Evolutionary conservation across 148 eudicot species (phyloP), one percentile per base, ranked within the genome.

Genomic region (Dysphania ambrosioides): DNA sequence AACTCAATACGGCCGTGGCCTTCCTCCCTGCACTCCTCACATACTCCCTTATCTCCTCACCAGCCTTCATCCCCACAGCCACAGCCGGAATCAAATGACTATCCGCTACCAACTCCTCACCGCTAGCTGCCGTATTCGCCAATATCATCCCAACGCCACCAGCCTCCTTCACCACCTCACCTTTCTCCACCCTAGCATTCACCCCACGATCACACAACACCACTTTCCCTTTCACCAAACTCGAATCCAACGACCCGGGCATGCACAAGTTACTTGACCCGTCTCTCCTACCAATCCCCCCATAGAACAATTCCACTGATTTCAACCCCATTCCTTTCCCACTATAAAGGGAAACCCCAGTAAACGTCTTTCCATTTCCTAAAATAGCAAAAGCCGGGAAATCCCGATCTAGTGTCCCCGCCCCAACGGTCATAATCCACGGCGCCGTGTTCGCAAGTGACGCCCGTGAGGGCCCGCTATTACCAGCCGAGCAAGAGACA

Each of bases 371-470:
- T 0, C 90, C 86, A 21, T 83, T 77, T 0, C 93, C 93, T 5
- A 88, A 56, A 0, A 53, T 13, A 0, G 86, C 90, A 21, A 38
- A 85, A 11, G 97, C 95, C 7, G 97, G 97, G 41, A 93, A 93
- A 70, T 91, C 91, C 9, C 98, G 82, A 68, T 93, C 98, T 0
- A 93, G 58, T 0, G 98, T 93, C 0, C 98, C 98, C 0, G 98
- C 98, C 0, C 97, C 98, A 1, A 93, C 98, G 1, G 98, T 93
- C 95, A 89, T 89, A 18, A 93, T 89, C 98, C 98, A 93, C 0
- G 98, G 98, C 0, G 98, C 97, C 15, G 81, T 78, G 70, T 93
- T 93, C 0, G 95, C 90, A 0, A 93, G 30, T 0, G 97, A 79
- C 0, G 85, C 82, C 16, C 62, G 75, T 0, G 75, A 49, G 36